These are phyloP conservation scores for Periconia sp. DNA, from an alignment of 2,329 filamentous ascomycete genomes.

Conservation along the genomic window DNA sequence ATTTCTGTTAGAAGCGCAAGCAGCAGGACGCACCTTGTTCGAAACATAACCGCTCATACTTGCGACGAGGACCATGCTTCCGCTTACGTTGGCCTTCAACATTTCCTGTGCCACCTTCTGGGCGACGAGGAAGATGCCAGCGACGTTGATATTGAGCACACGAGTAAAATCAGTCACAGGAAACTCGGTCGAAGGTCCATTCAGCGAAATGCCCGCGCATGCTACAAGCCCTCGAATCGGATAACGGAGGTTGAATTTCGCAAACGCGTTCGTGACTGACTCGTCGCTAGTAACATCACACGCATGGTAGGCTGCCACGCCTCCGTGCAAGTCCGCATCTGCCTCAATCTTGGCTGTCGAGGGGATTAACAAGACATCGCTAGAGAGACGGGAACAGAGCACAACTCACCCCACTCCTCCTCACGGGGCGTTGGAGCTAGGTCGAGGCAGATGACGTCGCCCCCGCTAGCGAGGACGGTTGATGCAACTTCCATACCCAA, in stretches of 20 bases:
- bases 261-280: no score
- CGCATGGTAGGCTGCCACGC: no score
- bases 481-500: slow-evolving; percentile 28
- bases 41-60: slow-evolving; percentile 45
- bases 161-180: slow-evolving; percentile 37
- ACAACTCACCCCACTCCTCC: slow-evolving; percentile 16
- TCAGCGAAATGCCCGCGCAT: slow-evolving; percentile 38
- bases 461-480: slow-evolving; percentile 33
- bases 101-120: slow-evolving; percentile 42
- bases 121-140: slow-evolving; percentile 43
- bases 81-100: slow-evolving; percentile 32
- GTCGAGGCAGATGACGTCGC: slow-evolving; percentile 30
- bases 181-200: slow-evolving; percentile 41
- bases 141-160: slow-evolving; percentile 46
- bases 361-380: no score
- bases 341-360: no score
- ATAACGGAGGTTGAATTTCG: slow-evolving; percentile 16
- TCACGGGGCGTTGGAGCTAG: slow-evolving; percentile 4
- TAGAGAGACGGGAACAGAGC: no score
- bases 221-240: slow-evolving; percentile 34
- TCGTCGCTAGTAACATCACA: no score
- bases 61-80: slow-evolving; percentile 47
- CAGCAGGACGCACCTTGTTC: slow-evolving; percentile 41
- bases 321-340: no score
- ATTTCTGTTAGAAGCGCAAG: no score